A percentile compares a stretch with the other conserved stretches of the same genome.
Evolutionary conservation across 2,329 filamentous ascomycete species (phyloP).

Genomic region (Fusarium sp.): DNA sequence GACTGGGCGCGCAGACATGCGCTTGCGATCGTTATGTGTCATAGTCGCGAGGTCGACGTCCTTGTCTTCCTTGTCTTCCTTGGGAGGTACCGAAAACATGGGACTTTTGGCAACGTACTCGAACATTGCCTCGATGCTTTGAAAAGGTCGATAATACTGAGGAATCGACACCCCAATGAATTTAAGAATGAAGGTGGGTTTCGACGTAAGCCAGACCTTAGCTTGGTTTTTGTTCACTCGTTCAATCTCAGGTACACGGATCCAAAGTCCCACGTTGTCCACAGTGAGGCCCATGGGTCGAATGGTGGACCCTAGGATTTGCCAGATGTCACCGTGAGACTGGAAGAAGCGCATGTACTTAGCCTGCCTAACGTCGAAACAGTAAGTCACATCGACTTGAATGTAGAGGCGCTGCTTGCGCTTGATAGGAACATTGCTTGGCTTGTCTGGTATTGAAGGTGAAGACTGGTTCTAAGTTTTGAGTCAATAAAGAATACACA

Average conservation of each 20-base stretch:
- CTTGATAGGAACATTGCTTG: background rate
- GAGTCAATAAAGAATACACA: background rate
- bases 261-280: slow-evolving; percentile 72
- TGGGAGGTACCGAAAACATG: slow-evolving; percentile 66
- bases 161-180: slow-evolving; percentile 72
- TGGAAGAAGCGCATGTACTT: slow-evolving; percentile 77
- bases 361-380: slow-evolving; percentile 56
- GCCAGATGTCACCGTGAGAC: slow-evolving; percentile 79
- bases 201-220: slow-evolving; percentile 70
- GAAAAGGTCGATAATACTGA: slow-evolving; percentile 69
- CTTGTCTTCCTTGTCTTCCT: slow-evolving; percentile 44
- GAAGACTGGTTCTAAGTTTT: background rate
- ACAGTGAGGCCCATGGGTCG: slow-evolving; percentile 75
- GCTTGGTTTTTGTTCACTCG: slow-evolving; percentile 66
- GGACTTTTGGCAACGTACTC: slow-evolving; percentile 70
- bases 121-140: slow-evolving; percentile 68
- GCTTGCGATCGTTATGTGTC: slow-evolving; percentile 69
- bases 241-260: slow-evolving; percentile 79
- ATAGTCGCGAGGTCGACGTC: slow-evolving; percentile 52
- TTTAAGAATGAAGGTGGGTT: slow-evolving; percentile 67
- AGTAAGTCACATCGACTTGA: slow-evolving; percentile 78
- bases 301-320: slow-evolving; percentile 72
- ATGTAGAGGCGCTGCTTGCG: slow-evolving; percentile 57
- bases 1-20: slow-evolving; percentile 67
- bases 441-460: background rate